A percentile compares a stretch with the other conserved stretches of the same genome.
Evolutionary conservation across 2,329 filamentous ascomycete species (phyloP).

Genomic region (Pyrenochaeta sp.): DNA sequence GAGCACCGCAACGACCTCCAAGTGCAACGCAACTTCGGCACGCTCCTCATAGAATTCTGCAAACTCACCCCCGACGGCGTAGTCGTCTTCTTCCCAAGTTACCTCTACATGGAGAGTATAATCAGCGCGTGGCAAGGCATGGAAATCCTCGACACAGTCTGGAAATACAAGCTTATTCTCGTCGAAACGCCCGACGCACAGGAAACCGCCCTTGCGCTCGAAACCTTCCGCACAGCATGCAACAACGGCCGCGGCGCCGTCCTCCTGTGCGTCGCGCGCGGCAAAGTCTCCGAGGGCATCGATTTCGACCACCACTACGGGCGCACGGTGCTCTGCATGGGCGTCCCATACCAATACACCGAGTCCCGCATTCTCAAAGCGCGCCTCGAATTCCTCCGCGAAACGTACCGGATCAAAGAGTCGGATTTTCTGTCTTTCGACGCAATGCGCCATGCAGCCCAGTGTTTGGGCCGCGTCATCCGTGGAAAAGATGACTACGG

Average conservation of each 20-base stretch:
- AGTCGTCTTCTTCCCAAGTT: conserved; percentile 99
- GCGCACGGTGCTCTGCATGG: conserved; percentile 93
- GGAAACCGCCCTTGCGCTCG: conserved; percentile 92
- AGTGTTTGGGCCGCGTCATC: conserved; percentile 93
- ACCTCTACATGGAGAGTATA: conserved; percentile 99
- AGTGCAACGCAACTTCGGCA: conserved; percentile 97
- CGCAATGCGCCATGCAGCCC: conserved; percentile 98
- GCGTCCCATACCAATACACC: conserved; percentile 98
- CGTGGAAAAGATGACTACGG: conserved; percentile 98
- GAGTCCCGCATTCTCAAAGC: conserved; percentile 97
- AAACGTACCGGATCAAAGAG: conserved; percentile 95
- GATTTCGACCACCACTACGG: conserved; percentile 99
- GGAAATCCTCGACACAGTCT: conserved; percentile 96
- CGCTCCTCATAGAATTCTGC: conserved; percentile 90
- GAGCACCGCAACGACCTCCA: conserved; percentile 94
- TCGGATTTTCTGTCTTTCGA: conserved; percentile 99
- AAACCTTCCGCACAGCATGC: conserved; percentile 96
- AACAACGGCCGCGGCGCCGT: conserved; percentile 96
- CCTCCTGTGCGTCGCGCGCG: conserved; percentile 91
- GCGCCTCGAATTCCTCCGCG: conserved; percentile 91
- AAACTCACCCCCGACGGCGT: conserved; percentile 96
- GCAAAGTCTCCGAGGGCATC: conserved; percentile 97
- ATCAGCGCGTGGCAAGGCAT: conserved; percentile 99
- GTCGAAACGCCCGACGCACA: conserved; percentile 98
- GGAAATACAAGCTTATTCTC: conserved; percentile 98